Base-by-base conservation (phyloP, 2,329 filamentous ascomycete species). In the Allantophomopsis cytisporea region DNA sequence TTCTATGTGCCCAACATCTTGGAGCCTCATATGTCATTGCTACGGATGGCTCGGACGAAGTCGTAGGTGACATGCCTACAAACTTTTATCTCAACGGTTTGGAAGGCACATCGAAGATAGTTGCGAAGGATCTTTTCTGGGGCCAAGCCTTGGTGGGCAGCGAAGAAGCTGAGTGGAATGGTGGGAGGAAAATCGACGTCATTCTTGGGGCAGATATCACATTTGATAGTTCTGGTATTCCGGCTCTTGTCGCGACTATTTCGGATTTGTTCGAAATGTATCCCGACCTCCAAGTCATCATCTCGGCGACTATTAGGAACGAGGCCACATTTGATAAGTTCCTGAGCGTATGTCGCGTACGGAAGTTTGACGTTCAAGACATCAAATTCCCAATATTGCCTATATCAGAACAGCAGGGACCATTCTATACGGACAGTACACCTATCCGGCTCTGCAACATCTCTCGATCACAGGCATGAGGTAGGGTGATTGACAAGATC, bases 201-300 rank as follows among this genome's bases (percentile, higher is more conserved):
- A 69, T 88, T 2, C 58, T 89, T 20, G 84, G 82, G 4, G 81
- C 83, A 28, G 83, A 89, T 54, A 72, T 89, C 57, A 88, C 80
- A 1, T 89, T 88, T 56, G 82, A 89, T 53, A 65, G 65, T 43
- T 63, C 63, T 30, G 67, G 73, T 33, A 76, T 83, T 37, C 72
- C 76, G 0, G 63, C 73, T 1, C 63, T 89, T 17, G 65, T 83
- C 2, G 68, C 65, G 3, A 86, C 82, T 3, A 55, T 88, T 38
- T 60, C 67, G 23, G 69, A 79, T 37, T 60, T 86, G 11, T 71
- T 82, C 37, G 61, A 62, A 2, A 52, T 76, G 39, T 73, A 74
- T 45, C 69, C 74, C 2, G 51, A 53, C 0, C 62, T 76, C 12
- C 61, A 71, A 35, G 70, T 83, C 30, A 60, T 86, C 35, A 77